Evolutionary conservation across 306 rosid genomes (phyloP).

Genomic region (Fagus sylvatica): DNA sequence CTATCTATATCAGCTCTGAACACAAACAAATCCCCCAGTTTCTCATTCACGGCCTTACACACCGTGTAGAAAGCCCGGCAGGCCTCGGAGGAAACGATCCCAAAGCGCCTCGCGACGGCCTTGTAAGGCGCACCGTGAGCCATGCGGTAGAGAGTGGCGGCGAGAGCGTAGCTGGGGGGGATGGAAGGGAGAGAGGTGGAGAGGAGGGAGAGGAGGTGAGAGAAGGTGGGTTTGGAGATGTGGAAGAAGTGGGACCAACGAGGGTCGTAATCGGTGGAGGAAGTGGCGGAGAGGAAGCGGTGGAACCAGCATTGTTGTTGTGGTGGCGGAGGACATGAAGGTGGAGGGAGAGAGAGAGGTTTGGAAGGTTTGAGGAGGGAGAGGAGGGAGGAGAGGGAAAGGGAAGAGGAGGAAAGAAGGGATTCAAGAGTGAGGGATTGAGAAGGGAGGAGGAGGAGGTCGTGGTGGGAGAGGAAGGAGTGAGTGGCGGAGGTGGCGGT

Average conservation of each 20-base stretch:
- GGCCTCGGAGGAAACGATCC: slow-evolving; percentile 45
- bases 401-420: slow-evolving; percentile 26
- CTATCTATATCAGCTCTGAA: slow-evolving; percentile 46
- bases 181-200: slow-evolving; percentile 39
- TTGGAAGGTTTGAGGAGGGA: slow-evolving; percentile 54
- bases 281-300: slow-evolving; percentile 57
- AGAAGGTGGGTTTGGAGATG: slow-evolving; percentile 62
- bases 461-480: slow-evolving; percentile 65
- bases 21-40: slow-evolving; percentile 59
- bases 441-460: slow-evolving; percentile 56
- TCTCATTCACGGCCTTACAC: slow-evolving; percentile 48
- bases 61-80: slow-evolving; percentile 61
- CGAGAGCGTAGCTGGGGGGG: slow-evolving; percentile 54
- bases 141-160: slow-evolving; percentile 65
- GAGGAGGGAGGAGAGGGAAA: slow-evolving; percentile 65
- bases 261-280: slow-evolving; percentile 33
- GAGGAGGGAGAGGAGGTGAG: slow-evolving; percentile 53
- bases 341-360: slow-evolving; percentile 38
- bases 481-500: slow-evolving; percentile 39
- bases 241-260: slow-evolving; percentile 62
- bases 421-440: slow-evolving; percentile 11
- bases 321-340: slow-evolving; percentile 20
- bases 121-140: slow-evolving; percentile 69
- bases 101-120: slow-evolving; percentile 58
- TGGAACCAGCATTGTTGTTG: slow-evolving; percentile 57